These are phyloP conservation scores for Phlegmacium glaucopus DNA, from an alignment of 768 basidiomycete genomes.

Conservation along the genomic window DNA sequence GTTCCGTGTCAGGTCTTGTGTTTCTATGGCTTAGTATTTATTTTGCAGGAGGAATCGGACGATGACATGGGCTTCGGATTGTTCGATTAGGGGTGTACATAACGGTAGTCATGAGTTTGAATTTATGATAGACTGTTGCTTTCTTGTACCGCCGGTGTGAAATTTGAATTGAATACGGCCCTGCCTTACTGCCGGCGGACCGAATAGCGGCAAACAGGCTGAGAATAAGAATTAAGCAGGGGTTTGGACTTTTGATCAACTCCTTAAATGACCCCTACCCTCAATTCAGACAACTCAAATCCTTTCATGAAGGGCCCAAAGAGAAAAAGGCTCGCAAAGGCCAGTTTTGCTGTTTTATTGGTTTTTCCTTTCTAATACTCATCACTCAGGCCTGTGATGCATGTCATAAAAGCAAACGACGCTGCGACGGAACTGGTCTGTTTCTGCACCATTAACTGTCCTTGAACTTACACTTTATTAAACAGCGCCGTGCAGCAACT, in stretches of 20 bases:
- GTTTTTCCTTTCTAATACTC: slow-evolving; percentile 5
- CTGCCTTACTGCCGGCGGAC: slow-evolving; percentile 31
- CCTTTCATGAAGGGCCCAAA: slow-evolving; percentile 46
- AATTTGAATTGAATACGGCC: slow-evolving; percentile 17
- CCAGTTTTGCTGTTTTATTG: slow-evolving; percentile 12
- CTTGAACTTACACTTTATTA: slow-evolving; percentile 11
- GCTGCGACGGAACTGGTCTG: slow-evolving; percentile 79
- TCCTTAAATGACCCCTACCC: slow-evolving; percentile 17
- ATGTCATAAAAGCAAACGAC: slow-evolving; percentile 82
- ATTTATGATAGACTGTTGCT: too few species aligned
- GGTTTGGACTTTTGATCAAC: slow-evolving; percentile 4
- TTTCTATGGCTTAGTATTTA: background rate
- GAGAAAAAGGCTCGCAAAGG: slow-evolving; percentile 55
- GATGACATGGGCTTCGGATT: slow-evolving; percentile 99
- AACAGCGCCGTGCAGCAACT: slow-evolving; percentile 78
- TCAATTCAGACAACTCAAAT: slow-evolving; percentile 22
- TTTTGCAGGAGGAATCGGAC: slow-evolving; percentile 83
- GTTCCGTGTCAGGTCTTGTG: slow-evolving; percentile 15
- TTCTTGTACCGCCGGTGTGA: slow-evolving; percentile 29
- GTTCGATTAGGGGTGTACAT: slow-evolving; percentile 72
- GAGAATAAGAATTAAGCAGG: slow-evolving; percentile 12
- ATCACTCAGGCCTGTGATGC: slow-evolving; percentile 65
- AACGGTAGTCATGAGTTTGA: too few species aligned
- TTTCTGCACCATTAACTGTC: slow-evolving; percentile 13
- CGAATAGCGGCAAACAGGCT: slow-evolving; percentile 18